Evolutionary conservation across 2,329 filamentous ascomycete genomes (phyloP).

Genomic region (Aphanoascus verrucosus): DNA sequence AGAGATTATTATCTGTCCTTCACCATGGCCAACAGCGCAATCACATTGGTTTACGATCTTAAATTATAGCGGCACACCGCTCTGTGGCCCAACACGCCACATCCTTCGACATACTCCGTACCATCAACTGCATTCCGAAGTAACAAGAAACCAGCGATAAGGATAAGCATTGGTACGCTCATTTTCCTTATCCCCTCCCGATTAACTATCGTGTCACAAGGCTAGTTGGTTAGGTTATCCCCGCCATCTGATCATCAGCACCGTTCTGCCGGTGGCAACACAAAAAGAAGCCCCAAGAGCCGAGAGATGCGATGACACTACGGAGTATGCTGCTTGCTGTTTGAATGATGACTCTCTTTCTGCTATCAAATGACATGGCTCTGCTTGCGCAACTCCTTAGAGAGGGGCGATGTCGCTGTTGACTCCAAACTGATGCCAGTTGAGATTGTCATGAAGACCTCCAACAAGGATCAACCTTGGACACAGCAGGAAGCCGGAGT

Average conservation of each 20-base stretch:
- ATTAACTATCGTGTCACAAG: constrained; percentile 8
- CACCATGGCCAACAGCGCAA: background rate
- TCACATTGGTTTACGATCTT: background rate
- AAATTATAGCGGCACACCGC: constrained; percentile 6
- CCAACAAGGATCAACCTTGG: constrained; percentile 1
- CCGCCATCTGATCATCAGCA: constrained; percentile 6
- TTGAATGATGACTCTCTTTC: background rate
- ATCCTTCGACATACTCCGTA: background rate
- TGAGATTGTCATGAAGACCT: constrained; percentile 1
- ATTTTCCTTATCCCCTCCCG: background rate
- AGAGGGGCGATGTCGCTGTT: background rate
- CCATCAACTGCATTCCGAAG: background rate
- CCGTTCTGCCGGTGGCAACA: background rate
- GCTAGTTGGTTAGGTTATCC: background rate
- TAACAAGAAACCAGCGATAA: background rate
- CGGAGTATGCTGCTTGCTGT: background rate
- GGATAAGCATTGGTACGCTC: background rate
- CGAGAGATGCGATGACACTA: background rate
- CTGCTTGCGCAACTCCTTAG: background rate
- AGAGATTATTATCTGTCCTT: background rate
- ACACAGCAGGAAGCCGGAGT: background rate
- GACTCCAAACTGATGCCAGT: background rate
- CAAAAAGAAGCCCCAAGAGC: background rate
- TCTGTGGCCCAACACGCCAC: constrained; percentile 1
- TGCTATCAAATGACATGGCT: background rate